Evolutionary conservation across 2,329 filamentous ascomycete species (phyloP).

Genomic region (Ophiostoma australiae): DNA sequence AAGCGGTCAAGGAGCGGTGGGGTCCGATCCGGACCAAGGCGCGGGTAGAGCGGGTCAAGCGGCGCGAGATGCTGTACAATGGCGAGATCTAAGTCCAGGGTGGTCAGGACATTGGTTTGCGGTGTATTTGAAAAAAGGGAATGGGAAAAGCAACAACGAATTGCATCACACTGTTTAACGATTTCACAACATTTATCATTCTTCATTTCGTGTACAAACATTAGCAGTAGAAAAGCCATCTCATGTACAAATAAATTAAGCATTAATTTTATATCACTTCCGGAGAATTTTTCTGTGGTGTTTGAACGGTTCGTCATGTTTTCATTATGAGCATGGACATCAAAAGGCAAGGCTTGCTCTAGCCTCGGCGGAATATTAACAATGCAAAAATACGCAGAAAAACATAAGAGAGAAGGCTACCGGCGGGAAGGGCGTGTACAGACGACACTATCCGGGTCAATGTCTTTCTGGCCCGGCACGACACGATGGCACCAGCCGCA

Average conservation of each 20-base stretch:
- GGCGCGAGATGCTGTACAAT: constrained; percentile 48
- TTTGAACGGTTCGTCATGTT: neutral
- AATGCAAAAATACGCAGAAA: neutral
- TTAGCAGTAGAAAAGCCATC: constrained; percentile 10
- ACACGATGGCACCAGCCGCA: constrained; percentile 87
- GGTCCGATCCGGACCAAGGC: constrained; percentile 52
- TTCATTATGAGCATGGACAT: constrained; percentile 3
- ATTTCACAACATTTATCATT: constrained; percentile 4
- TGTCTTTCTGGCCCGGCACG: constrained; percentile 55
- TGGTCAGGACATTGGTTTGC: neutral
- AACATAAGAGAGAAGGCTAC: neutral
- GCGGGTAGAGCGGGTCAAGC: constrained; percentile 50
- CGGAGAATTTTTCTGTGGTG: neutral
- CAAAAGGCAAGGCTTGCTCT: neutral
- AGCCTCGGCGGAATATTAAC: neutral
- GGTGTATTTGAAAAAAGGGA: neutral
- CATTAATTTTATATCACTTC: neutral
- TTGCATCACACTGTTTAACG: neutral
- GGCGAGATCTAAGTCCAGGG: constrained; percentile 37
- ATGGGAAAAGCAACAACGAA: neutral
- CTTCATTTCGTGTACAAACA: constrained; percentile 2
- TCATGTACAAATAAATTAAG: constrained; percentile 17
- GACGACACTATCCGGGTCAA: constrained; percentile 29
- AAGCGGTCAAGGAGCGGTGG: constrained; percentile 51
- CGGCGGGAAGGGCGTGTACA: neutral